A percentile compares a stretch with the other conserved stretches of the same genome.
These are phyloP conservation scores for Eutypa lata DNA, from an alignment of 2,329 filamentous ascomycete genomes.

Conservation along the genomic window DNA sequence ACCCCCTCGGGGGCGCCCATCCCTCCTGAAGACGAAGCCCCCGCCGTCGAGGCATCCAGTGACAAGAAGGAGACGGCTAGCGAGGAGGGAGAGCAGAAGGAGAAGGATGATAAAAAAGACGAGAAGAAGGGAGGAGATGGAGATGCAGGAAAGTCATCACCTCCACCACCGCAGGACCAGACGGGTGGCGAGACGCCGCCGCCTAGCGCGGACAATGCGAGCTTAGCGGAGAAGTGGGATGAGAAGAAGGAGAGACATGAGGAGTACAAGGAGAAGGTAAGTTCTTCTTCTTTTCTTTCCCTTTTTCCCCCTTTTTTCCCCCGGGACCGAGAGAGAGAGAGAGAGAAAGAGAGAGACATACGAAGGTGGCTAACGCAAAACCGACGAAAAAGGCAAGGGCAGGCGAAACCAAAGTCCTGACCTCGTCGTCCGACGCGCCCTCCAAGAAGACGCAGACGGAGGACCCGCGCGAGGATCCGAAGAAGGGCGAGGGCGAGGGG, in stretches of 20 bases:
- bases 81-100: too few relatives aligned
- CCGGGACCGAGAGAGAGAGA: conserved; percentile 4
- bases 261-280: conserved; percentile 17
- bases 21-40: conserved; percentile 6
- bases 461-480: conserved; percentile 22
- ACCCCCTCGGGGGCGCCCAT: conserved; percentile 3
- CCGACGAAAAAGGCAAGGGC: neutral
- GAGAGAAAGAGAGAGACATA: conserved; percentile 1
- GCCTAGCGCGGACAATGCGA: conserved; percentile 12
- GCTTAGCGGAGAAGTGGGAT: conserved; percentile 13
- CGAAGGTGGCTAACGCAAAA: neutral
- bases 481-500: conserved; percentile 20
- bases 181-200: conserved; percentile 14
- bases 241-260: conserved; percentile 20
- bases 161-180: too few relatives aligned
- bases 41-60: conserved; percentile 7
- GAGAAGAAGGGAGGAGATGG: neutral
- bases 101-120: neutral
- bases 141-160: conserved; percentile 2
- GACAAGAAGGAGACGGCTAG: too few relatives aligned
- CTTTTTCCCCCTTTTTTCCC: neutral
- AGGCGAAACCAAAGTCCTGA: conserved; percentile 15
- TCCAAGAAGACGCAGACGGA: conserved; percentile 21
- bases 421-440: conserved; percentile 15
- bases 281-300: neutral